Base-by-base conservation (phyloP, 306 rosid genomes). In the Macrotyloma uniflorum region DNA sequence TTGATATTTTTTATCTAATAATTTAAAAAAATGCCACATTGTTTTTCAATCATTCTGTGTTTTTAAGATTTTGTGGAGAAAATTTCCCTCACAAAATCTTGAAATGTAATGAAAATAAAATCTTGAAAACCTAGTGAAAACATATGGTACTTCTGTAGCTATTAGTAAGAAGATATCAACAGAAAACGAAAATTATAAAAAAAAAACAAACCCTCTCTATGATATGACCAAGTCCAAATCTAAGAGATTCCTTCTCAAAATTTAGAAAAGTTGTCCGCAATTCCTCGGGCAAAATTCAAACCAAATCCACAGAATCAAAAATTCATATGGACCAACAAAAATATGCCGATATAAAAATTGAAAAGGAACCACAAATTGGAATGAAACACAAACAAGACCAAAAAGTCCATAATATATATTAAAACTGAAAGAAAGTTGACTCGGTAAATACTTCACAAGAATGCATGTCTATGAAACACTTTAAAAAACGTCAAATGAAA, bases 371-470 rank as follows among this genome's bases (percentile, higher is more conserved):
- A 40, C 6, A 22, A 36, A 22, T 36, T 38, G 54, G 78, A 57
- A 9, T 11, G 51, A 75, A 62, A 63, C 10, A 8, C 16, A 3
- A 1, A 7, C 5, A 61, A 45, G 33, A 61, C n/a, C 35, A 62
- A 75, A 33, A 61, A 11, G 16, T 28, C 5, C 70, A 43, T 12
- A 47, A 46, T 23, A 53, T 35, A 63, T 62, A 13, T 64, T 54
- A 65, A 76, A 23, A 64, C 22, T 19, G 5, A 47, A 63, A 63
- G 53, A 63, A 64, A 26, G 30, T 20, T 50, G 82, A 55, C 67
- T 53, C 15, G 20, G 40, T 13, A 22, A 58, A 20, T 9, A 58
- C 16, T 72, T 72, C 22, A 26, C 55, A 71, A 72, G 59, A 72
- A 49, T 72, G 10, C 67, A 18, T 71, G 67, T 50, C 26, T 0